A percentile compares a stretch with the other conserved stretches of the same genome.
These are phyloP conservation scores for Pyrenophora graminea DNA, from an alignment of 2,329 filamentous ascomycete species.

Conservation along the genomic window DNA sequence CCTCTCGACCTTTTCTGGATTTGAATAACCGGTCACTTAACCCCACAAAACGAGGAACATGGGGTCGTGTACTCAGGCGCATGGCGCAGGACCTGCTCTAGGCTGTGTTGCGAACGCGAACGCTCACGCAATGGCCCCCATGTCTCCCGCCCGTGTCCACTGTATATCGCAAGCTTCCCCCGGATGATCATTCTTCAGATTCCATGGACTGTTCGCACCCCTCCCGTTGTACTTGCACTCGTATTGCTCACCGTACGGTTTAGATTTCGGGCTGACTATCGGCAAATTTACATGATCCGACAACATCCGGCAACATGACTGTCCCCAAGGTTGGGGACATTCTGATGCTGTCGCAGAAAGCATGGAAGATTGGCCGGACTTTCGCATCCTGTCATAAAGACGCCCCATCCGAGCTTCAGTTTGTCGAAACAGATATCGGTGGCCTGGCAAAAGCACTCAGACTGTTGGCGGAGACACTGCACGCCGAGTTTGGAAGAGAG, in stretches of 20 bases:
- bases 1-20: conserved; percentile 18
- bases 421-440: conserved; percentile 50
- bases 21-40: conserved; percentile 17
- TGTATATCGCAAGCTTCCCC: conserved; percentile 30
- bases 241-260: background rate
- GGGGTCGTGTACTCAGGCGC: conserved; percentile 23
- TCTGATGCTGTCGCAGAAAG: conserved; percentile 52
- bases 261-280: background rate
- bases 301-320: conserved; percentile 28
- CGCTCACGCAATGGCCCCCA: conserved; percentile 27
- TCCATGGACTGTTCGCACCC: background rate
- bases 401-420: conserved; percentile 49
- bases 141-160: conserved; percentile 17
- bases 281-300: conserved; percentile 11
- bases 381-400: conserved; percentile 49
- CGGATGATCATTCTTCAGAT: conserved; percentile 10
- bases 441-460: conserved; percentile 50
- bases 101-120: conserved; percentile 10
- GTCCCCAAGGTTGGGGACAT: conserved; percentile 50
- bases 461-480: conserved; percentile 52
- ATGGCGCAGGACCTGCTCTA: conserved; percentile 27
- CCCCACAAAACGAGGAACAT: conserved; percentile 18
- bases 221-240: background rate
- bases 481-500: conserved; percentile 40
- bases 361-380: conserved; percentile 52